These are phyloP conservation scores for Puccinellia tenuiflora DNA, from an alignment of 176 grass and related monocot genomes.

Conservation along the genomic window DNA sequence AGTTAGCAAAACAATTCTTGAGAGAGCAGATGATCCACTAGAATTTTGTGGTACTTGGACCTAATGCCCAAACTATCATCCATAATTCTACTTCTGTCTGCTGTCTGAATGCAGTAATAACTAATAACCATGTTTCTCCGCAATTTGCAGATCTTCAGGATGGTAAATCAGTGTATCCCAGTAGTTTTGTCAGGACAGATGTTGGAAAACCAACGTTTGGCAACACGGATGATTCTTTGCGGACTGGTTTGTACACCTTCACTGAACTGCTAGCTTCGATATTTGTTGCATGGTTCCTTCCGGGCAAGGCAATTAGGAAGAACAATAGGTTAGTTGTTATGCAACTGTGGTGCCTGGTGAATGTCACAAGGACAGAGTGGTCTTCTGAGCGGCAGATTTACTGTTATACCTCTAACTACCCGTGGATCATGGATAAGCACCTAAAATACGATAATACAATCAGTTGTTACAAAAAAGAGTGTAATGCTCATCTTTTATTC, in stretches of 20 bases:
- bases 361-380: neutral
- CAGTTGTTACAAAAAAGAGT: neutral
- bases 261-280: constrained; percentile 1
- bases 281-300: neutral
- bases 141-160: constrained; percentile 23
- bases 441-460: neutral
- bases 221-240: constrained; percentile 23
- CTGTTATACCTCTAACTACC: neutral
- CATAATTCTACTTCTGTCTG: constrained; percentile 2
- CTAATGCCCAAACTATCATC: neutral
- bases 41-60: constrained; percentile 20
- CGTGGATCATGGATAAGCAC: constrained; percentile 6
- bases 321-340: neutral
- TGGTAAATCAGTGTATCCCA: constrained; percentile 9
- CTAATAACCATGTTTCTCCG: neutral
- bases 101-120: neutral
- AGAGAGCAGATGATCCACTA: neutral
- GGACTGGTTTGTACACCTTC: constrained; percentile 40
- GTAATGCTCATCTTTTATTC: neutral
- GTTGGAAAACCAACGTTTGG: constrained; percentile 27
- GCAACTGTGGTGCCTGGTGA: neutral
- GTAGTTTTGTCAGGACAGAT: constrained; percentile 15
- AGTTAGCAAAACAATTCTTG: constrained; percentile 1
- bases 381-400: neutral
- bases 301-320: constrained; percentile 1